Base-by-base conservation (phyloP, 306 rosid genomes). In the Heteromeles arbutifolia region DNA sequence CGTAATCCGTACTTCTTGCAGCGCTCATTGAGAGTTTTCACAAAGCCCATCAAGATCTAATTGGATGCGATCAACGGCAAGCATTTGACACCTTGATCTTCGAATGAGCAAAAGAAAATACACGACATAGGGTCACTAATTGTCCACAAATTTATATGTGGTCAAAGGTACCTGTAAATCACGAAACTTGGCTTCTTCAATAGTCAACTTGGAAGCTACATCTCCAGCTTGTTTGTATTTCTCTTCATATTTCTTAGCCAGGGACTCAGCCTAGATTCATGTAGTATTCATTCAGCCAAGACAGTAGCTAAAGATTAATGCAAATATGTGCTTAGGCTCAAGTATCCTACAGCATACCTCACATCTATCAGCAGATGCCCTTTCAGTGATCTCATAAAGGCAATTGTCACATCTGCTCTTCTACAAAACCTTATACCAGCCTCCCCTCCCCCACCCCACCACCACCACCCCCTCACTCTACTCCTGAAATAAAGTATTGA, bases 371-470 rank as follows among this genome's bases (percentile, higher is more conserved):
- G 92, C 75, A 44, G 89, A 87, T 76, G 87, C 84, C 81, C 98
- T 88, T 85, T 92, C 98, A 53, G 87, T 78, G 53, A 92, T 82
- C 93, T 96, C 99, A 57, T 96, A 90, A 65, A 96, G 85, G 65
- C 96, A 88, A 72, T 88, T 92, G 89, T 92, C 99, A 81, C 99
- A 96, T 86, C 96, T 90, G 85, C n/a, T n/a, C n/a, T n/a, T n/a
- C 89, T 92, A 92, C 70, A 96, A 84, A 77, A 96, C 91, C 99
- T 96, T 86, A 78, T 19, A 80, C 29, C 29, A 28, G 29, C 29
- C 29, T 28, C 3, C 29, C 29, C 29, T 28, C 29, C 29, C 2
- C 29, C 29, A 28, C 29, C 62, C 75, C n/a, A n/a, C n/a, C n/a
- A n/a, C n/a, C n/a, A n/a, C n/a, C n/a, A n/a, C n/a, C 3, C 29